Evolutionary conservation across 139 green algal species (phyloP).

Genomic region (Tetraselmis striata): DNA sequence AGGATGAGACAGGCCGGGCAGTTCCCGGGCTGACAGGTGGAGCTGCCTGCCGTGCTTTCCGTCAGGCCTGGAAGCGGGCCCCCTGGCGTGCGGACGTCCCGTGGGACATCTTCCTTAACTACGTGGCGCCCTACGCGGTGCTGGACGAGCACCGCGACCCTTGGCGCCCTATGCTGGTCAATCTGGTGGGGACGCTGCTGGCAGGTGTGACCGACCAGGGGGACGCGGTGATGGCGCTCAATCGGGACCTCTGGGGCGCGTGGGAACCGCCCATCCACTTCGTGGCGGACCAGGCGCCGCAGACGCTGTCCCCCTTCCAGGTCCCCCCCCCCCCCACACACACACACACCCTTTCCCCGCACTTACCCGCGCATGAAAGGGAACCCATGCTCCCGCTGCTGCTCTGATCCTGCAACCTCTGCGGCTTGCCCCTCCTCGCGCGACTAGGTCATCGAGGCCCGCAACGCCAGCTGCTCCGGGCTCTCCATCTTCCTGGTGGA

Average conservation of each 20-base stretch:
- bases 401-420: no score
- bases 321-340: no score
- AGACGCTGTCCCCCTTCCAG: conserved; percentile 50
- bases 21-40: no score
- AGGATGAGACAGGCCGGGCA: no score
- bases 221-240: conserved; percentile 30
- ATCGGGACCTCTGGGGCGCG: conserved; percentile 13
- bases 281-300: conserved; percentile 36
- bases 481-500: conserved; percentile 56
- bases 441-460: conserved; percentile 24
- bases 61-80: neutral
- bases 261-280: conserved; percentile 27
- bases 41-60: no score
- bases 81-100: conserved; percentile 28
- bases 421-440: no score
- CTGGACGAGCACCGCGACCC: conserved; percentile 38
- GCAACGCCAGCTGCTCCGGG: conserved; percentile 46
- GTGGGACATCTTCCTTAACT: conserved; percentile 30
- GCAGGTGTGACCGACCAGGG: conserved; percentile 3
- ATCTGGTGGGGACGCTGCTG: conserved; percentile 22
- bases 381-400: no score
- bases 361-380: no score
- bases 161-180: conserved; percentile 31
- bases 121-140: conserved; percentile 39
- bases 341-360: no score